Conservation (phyloP, 1,284 basidiomycete species). For the Irpex sp. region DNA sequence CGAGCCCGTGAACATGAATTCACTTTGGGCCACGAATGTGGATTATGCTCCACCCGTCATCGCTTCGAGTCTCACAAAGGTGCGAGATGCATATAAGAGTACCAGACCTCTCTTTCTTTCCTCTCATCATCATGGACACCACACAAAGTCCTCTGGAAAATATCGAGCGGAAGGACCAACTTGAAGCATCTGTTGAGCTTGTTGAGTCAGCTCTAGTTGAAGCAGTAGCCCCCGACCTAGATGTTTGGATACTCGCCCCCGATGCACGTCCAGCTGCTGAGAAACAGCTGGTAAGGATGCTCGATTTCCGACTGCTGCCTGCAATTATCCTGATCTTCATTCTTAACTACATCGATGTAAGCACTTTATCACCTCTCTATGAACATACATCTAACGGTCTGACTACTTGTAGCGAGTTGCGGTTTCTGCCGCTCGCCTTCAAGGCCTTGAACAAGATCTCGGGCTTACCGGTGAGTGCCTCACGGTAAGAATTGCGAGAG, state of each 20-base stretch:
- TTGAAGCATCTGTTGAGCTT: conserved; percentile 13
- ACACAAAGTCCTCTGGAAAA: conserved; percentile 1
- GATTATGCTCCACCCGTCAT: too few relatives aligned
- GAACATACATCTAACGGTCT: not conserved
- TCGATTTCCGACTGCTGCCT: conserved; percentile 57
- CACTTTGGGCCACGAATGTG: too few relatives aligned
- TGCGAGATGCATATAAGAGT: too few relatives aligned
- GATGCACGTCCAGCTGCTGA: conserved; percentile 25
- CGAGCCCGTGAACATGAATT: too few relatives aligned
- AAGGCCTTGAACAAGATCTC: conserved; percentile 59
- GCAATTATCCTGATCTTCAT: conserved; percentile 60
- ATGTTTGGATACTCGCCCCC: conserved; percentile 24
- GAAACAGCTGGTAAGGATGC: conserved; percentile 36
- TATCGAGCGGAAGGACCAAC: conserved; percentile 15
- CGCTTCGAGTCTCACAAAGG: too few relatives aligned
- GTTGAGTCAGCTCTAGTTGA: conserved; percentile 14
- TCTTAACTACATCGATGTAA: conserved; percentile 69
- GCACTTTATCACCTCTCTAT: conserved; percentile 11
- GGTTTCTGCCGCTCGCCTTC: conserved; percentile 54
- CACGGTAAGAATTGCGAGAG: not conserved
- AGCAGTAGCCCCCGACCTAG: conserved; percentile 3
- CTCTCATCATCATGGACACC: not conserved
- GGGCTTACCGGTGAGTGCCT: conserved; percentile 38
- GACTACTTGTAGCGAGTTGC: conserved; percentile 44
- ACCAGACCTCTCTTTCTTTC: not conserved